Conservation (phyloP, 768 basidiomycete genomes). For the Suillus weaverae region DNA sequence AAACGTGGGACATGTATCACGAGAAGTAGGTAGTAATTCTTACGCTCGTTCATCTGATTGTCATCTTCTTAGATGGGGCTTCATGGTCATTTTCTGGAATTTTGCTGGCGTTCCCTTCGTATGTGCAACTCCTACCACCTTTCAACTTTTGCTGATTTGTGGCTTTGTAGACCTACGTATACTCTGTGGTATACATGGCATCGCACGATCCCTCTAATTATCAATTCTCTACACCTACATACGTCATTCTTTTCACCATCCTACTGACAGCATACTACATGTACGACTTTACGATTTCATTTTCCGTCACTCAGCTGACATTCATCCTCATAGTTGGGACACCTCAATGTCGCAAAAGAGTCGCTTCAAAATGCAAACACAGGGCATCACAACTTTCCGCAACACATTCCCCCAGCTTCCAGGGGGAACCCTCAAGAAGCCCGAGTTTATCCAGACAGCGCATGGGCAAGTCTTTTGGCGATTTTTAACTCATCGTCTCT, state of each 20-base stretch:
- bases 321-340: slow-evolving; percentile 69
- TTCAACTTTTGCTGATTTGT: background rate
- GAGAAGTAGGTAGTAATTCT: slow-evolving; percentile 65
- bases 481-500: slow-evolving; percentile 5
- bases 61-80: slow-evolving; percentile 65
- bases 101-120: slow-evolving; percentile 92
- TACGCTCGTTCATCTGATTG: slow-evolving; percentile 1
- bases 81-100: slow-evolving; percentile 99
- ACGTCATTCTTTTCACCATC: slow-evolving; percentile 70
- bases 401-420: slow-evolving; percentile 95
- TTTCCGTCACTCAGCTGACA: slow-evolving; percentile 6
- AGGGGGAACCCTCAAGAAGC: slow-evolving; percentile 77
- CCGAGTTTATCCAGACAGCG: slow-evolving; percentile 88
- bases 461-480: slow-evolving; percentile 62
- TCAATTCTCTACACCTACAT: slow-evolving; percentile 75
- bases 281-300: slow-evolving; percentile 36
- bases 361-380: slow-evolving; percentile 95
- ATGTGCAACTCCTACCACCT: slow-evolving; percentile 38
- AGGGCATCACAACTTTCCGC: slow-evolving; percentile 82
- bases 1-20: slow-evolving; percentile 99
- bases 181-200: slow-evolving; percentile 98
- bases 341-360: slow-evolving; percentile 96
- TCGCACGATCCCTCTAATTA: slow-evolving; percentile 87
- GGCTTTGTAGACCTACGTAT: slow-evolving; percentile 78
- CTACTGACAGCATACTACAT: slow-evolving; percentile 85